phyloP scores from a whole-genome alignment of 192 early-diverging fungal genomes.

The Funneliformis mosseae region DNA sequence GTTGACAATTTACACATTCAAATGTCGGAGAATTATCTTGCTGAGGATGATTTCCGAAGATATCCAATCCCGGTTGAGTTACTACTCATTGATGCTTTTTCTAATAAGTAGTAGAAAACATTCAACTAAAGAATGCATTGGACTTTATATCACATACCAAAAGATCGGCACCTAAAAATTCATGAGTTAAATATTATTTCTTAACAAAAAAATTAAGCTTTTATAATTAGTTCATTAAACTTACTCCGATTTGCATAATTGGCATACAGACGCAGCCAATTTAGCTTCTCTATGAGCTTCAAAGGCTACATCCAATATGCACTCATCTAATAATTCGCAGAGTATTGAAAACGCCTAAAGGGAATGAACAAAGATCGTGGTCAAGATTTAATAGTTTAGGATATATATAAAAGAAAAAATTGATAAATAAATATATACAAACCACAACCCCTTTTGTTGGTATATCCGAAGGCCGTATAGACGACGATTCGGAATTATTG shows the following conservation, averaged over 20 bases:
- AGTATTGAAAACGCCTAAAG: conserved; percentile 58
- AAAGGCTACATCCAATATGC: conserved; percentile 70
- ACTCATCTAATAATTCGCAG: conserved; percentile 74
- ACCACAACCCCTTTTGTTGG: not conserved
- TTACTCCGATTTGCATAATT: conserved; percentile 78
- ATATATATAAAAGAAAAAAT: not conserved
- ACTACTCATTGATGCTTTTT: conserved; percentile 34
- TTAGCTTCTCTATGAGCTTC: conserved; percentile 73
- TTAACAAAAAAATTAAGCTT: no score
- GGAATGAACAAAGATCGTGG: not conserved
- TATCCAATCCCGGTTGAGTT: conserved; percentile 56
- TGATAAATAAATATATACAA: not conserved
- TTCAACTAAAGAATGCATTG: not conserved
- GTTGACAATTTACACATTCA: conserved; percentile 81
- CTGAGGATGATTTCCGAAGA: conserved; percentile 65
- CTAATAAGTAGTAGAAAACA: not conserved
- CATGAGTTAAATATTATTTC: no score
- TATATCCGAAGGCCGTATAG: not conserved
- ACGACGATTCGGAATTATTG: not conserved
- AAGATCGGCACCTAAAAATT: conserved; percentile 57
- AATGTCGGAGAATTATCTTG: conserved; percentile 59
- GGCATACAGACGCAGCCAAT: conserved; percentile 60
- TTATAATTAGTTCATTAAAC: conserved; percentile 21
- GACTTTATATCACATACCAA: conserved; percentile 39
- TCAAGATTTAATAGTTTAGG: not conserved